These are phyloP conservation scores for Lachancea cidri DNA, from an alignment of 805 yeast species.

Conservation along the genomic window DNA sequence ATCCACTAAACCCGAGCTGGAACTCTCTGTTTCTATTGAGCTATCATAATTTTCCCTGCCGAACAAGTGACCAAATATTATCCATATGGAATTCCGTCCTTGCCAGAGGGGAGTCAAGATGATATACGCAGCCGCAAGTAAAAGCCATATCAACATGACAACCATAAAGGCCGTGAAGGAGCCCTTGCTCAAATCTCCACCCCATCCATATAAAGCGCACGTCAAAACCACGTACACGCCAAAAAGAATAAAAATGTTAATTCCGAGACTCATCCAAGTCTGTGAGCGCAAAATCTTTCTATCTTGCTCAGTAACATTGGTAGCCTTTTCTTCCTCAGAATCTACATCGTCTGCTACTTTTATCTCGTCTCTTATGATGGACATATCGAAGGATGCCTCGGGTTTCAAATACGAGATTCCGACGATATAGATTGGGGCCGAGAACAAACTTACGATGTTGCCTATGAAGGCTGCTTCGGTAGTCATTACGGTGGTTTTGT, in stretches of 20 bases:
- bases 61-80: conserved; percentile 2
- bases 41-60: not conserved
- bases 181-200: conserved; percentile 32
- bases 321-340: conserved; percentile 28
- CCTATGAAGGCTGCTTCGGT: conserved; percentile 44
- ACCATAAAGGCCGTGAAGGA: conserved; percentile 36
- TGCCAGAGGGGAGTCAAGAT: conserved; percentile 36
- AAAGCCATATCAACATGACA: conserved; percentile 36
- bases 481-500: conserved; percentile 41
- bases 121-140: conserved; percentile 34
- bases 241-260: conserved; percentile 33
- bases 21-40: not conserved
- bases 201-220: conserved; percentile 32
- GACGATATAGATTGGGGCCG: conserved; percentile 28
- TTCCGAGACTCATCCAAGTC: conserved; percentile 35
- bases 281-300: conserved; percentile 32
- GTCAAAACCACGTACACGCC: conserved; percentile 33
- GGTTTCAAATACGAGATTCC: conserved; percentile 30
- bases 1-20: too few relatives aligned
- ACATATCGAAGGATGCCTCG: conserved; percentile 31
- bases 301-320: conserved; percentile 20
- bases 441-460: conserved; percentile 36
- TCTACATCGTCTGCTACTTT: conserved; percentile 36
- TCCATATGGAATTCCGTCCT: conserved; percentile 22
- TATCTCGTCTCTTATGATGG: conserved; percentile 17